A percentile compares a stretch with the other conserved stretches of the same genome.
Conservation (phyloP, 306 rosid genomes). For the Oxytropis ochrocephala region DNA sequence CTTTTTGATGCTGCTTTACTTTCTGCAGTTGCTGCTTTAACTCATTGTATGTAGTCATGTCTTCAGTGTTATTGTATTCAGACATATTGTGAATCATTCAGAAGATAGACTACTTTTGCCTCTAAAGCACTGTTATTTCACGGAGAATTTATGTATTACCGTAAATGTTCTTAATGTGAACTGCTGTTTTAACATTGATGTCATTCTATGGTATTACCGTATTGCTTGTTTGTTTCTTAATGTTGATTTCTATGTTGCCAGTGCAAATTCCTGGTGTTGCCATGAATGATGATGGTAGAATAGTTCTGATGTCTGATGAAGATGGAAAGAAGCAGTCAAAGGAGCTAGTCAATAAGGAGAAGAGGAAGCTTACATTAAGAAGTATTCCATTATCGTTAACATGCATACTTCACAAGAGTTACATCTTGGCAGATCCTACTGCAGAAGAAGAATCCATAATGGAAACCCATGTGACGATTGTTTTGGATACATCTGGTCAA, state of each 20-base stretch:
- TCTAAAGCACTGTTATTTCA: background rate
- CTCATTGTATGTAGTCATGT: slow-evolving; percentile 52
- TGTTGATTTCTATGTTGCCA: slow-evolving; percentile 25
- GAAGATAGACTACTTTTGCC: background rate
- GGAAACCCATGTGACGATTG: slow-evolving; percentile 75
- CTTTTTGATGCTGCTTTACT: slow-evolving; percentile 84
- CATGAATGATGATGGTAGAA: slow-evolving; percentile 71
- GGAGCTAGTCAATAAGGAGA: slow-evolving; percentile 66
- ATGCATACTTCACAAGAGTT: slow-evolving; percentile 71
- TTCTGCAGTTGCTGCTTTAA: slow-evolving; percentile 78
- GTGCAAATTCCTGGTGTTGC: slow-evolving; percentile 79
- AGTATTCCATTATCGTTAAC: slow-evolving; percentile 73
- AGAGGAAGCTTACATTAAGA: slow-evolving; percentile 59
- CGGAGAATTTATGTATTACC: background rate
- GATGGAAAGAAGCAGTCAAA: slow-evolving; percentile 40
- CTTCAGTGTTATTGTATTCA: slow-evolving; percentile 9
- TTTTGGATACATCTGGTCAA: slow-evolving; percentile 70
- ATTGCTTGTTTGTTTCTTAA: background rate
- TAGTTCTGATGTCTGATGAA: slow-evolving; percentile 55
- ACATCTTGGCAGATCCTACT: slow-evolving; percentile 80
- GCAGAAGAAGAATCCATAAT: slow-evolving; percentile 86
- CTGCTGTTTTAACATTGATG: background rate
- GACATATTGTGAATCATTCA: background rate
- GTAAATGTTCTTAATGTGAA: slow-evolving; percentile 2
- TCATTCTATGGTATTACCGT: background rate